Percentiles rank a stretch among this genome's conserved stretches.
phyloP scores from a whole-genome alignment of 805 yeast species.

The Monosporozyma siamensis region DNA sequence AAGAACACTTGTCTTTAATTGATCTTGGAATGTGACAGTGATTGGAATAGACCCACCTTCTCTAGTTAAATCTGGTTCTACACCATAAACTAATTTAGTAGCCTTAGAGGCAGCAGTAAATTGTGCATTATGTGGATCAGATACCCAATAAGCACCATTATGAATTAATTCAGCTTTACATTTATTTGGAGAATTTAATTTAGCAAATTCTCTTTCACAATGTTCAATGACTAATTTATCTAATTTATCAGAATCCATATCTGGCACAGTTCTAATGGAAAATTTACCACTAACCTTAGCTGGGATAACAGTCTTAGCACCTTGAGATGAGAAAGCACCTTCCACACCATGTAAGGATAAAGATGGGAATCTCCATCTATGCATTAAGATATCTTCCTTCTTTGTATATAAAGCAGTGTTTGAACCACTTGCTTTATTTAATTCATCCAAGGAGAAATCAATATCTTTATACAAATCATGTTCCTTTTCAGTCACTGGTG shows the following conservation, averaged over 20 bases:
- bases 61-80: slow-evolving; percentile 93
- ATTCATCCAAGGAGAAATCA: slow-evolving; percentile 74
- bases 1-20: slow-evolving; percentile 74
- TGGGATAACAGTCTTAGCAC: slow-evolving; percentile 98
- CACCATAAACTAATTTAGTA: slow-evolving; percentile 87
- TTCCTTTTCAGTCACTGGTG: slow-evolving; percentile 80
- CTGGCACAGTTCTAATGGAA: slow-evolving; percentile 94
- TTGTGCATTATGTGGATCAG: slow-evolving; percentile 85
- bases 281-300: slow-evolving; percentile 90
- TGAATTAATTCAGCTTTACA: slow-evolving; percentile 70
- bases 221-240: slow-evolving; percentile 69
- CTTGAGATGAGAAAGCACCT: slow-evolving; percentile 91
- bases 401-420: slow-evolving; percentile 66
- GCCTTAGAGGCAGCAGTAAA: slow-evolving; percentile 94
- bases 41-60: slow-evolving; percentile 99
- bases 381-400: slow-evolving; percentile 85
- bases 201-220: slow-evolving; percentile 54
- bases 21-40: slow-evolving; percentile 85
- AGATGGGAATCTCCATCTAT: slow-evolving; percentile 98
- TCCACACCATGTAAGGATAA: slow-evolving; percentile 93
- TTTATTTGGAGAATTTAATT: slow-evolving; percentile 69
- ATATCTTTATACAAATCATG: slow-evolving; percentile 70
- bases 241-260: slow-evolving; percentile 72
- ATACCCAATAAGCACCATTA: slow-evolving; percentile 94
- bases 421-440: slow-evolving; percentile 84